These are phyloP conservation scores for Pseudocercospora musae DNA, from an alignment of 2,329 filamentous ascomycete genomes.

Conservation along the genomic window DNA sequence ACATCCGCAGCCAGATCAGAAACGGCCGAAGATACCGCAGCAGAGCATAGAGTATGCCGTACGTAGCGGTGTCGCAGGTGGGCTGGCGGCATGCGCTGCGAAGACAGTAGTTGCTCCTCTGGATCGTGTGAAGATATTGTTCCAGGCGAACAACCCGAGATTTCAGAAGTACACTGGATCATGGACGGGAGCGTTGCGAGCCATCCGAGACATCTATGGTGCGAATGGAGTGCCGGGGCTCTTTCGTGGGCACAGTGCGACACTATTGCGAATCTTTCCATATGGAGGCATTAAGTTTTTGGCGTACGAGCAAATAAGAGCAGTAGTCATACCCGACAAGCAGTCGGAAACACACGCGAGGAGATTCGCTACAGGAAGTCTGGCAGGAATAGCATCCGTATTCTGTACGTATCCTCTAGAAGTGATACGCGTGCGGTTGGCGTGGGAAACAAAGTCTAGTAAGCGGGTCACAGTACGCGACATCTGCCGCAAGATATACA, in stretches of 20 bases:
- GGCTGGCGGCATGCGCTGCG: slow-evolving; percentile 85
- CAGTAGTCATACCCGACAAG: slow-evolving; percentile 66
- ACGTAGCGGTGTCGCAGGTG: slow-evolving; percentile 81
- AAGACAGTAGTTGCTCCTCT: slow-evolving; percentile 95
- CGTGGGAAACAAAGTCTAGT: slow-evolving; percentile 84
- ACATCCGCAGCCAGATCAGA: slow-evolving; percentile 36
- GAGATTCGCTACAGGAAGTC: slow-evolving; percentile 68
- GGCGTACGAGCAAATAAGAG: slow-evolving; percentile 92
- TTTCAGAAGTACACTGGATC: slow-evolving; percentile 90
- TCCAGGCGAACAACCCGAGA: slow-evolving; percentile 90
- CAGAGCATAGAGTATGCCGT: slow-evolving; percentile 79
- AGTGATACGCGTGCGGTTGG: slow-evolving; percentile 84
- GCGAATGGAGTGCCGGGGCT: slow-evolving; percentile 72
- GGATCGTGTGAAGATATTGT: slow-evolving; percentile 97
- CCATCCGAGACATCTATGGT: slow-evolving; percentile 78
- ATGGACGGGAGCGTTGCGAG: slow-evolving; percentile 78
- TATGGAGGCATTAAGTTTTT: slow-evolving; percentile 98
- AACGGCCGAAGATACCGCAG: slow-evolving; percentile 59
- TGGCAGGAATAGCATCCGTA: slow-evolving; percentile 83
- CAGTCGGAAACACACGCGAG: slow-evolving; percentile 77
- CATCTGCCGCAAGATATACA: slow-evolving; percentile 84
- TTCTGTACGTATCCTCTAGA: slow-evolving; percentile 96
- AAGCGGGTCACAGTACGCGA: slow-evolving; percentile 66
- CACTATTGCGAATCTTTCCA: slow-evolving; percentile 88
- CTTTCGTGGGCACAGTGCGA: slow-evolving; percentile 92